Percentiles rank a stretch among this genome's conserved stretches.
Evolutionary conservation across 176 grass and related monocot genomes (phyloP).

Genomic region (Ensete ventricosum): DNA sequence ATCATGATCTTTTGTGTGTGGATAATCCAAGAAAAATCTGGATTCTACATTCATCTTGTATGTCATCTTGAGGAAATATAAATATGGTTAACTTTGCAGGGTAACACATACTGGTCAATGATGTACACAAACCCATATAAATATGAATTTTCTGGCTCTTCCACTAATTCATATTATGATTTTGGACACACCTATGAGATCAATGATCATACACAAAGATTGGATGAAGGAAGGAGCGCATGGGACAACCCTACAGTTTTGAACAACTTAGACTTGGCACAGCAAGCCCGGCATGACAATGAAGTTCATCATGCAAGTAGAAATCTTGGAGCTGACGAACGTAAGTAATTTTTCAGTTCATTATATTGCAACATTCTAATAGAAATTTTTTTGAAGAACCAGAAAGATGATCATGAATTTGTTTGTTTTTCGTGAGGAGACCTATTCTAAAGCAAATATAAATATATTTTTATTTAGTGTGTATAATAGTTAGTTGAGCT

Average conservation of each 20-base stretch:
- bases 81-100: slow-evolving; percentile 27
- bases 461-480: too few species aligned
- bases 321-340: slow-evolving; percentile 48
- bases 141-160: slow-evolving; percentile 63
- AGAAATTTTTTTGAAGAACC: too few species aligned
- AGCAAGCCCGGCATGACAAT: slow-evolving; percentile 28
- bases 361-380: background rate
- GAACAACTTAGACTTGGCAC: slow-evolving; percentile 39
- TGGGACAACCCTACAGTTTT: slow-evolving; percentile 53
- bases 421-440: too few species aligned
- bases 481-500: too few species aligned
- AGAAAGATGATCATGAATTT: too few species aligned
- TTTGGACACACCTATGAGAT: slow-evolving; percentile 59
- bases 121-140: slow-evolving; percentile 90
- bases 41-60: background rate
- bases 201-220: slow-evolving; percentile 63
- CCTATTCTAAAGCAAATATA: too few species aligned
- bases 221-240: slow-evolving; percentile 56
- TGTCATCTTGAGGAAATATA: background rate
- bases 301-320: slow-evolving; percentile 29
- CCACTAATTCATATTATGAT: slow-evolving; percentile 55
- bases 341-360: slow-evolving; percentile 44
- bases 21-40: background rate
- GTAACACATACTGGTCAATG: slow-evolving; percentile 85
- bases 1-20: background rate